Base-by-base conservation (phyloP, 768 basidiomycete genomes). In the Leccinum uliginosum region DNA sequence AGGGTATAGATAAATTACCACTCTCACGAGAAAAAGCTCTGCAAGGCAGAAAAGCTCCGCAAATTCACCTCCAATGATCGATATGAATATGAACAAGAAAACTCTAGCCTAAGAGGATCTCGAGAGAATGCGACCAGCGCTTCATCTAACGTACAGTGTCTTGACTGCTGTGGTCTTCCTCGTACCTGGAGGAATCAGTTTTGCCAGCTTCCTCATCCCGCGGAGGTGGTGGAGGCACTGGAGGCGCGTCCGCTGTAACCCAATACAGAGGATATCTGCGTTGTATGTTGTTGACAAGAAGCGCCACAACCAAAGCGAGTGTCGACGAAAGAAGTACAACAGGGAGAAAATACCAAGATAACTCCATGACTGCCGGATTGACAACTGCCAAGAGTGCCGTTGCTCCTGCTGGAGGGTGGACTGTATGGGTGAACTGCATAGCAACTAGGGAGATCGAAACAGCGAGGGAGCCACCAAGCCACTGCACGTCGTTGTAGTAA, bases 381-480 rank as follows among this genome's bases (percentile, higher is more conserved):
- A 78, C 64, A 3, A 77, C 74, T n/a, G 81, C 77, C 11, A 83
- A 70, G 35, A 83, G 70, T 14, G 82, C 80, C 1, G 81, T 83
- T 17, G 81, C 82, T 55, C 82, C 83, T 51, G 80, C 82, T 23
- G 83, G 82, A 4, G 82, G 83, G 62, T 83, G 83, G 6, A 75
- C 76, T 3, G 79, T 83, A 10, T 63, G 65, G 9, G 81, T 80
- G 51, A 83, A 68, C 59, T 82, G 80, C 83, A 83, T 82, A 21
- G 73, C 61, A 9, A 80, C 77, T 38, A 80, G 61, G 24, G 78
- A 46, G 12, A 70, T 58, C 1, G 78, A 75, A 50, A 76, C 78
- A 0, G 79, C 72, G 12, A 84, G 53, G 23, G 62, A 68, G 3
- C 40, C 67, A 27, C 55, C 58, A 11, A 61, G 70, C 83, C 82